Base-by-base conservation (phyloP, 1,284 basidiomycete species). In the Mycena sp. region DNA sequence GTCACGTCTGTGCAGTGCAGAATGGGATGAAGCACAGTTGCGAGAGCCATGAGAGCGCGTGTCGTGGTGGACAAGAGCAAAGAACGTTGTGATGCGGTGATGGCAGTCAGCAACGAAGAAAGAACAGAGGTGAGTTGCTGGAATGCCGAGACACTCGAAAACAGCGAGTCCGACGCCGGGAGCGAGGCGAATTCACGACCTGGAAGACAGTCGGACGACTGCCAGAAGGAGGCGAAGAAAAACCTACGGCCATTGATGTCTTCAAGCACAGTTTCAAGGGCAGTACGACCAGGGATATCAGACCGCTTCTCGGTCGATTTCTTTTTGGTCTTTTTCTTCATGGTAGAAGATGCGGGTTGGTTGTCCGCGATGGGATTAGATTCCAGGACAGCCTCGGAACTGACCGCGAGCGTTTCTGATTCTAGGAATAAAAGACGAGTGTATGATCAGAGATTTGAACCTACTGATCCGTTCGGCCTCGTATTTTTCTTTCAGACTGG, bases 391-490 rank as follows among this genome's bases (percentile, higher is more conserved):
- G n/a, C n/a, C n/a, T n/a, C n/a, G n/a, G n/a, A n/a, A n/a, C n/a
- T n/a, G n/a, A n/a, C n/a, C n/a, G 71, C n/a, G n/a, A n/a, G n/a
- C n/a, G n/a, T n/a, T n/a, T n/a, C n/a, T n/a, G n/a, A n/a, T n/a
- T n/a, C n/a, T 43, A 11, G 37, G 29, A 55, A 21, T 35, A 25
- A 30, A 35, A 9, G n/a, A 29, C 44, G 23, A 25, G 5, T 28
- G 21, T n/a, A n/a, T n/a, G n/a, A n/a, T n/a, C n/a, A 23, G 28
- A 30, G 43, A 30, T 14, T 53, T 6, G 17, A 21, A 72, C 80
- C 40, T 65, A 85, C 85, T 80, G 38, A 80, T 74, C 63, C 76
- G 77, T 62, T 83, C 79, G 6, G 71, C 68, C 17, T 83, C 81
- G 51, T 79, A 77, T 58, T 79, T 74, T 50, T 69, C 74, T 58